Evolutionary conservation across 225 moss, liverwort and hornwort genomes (phyloP).

Genomic region (Pseudisothecium myosuroides): DNA sequence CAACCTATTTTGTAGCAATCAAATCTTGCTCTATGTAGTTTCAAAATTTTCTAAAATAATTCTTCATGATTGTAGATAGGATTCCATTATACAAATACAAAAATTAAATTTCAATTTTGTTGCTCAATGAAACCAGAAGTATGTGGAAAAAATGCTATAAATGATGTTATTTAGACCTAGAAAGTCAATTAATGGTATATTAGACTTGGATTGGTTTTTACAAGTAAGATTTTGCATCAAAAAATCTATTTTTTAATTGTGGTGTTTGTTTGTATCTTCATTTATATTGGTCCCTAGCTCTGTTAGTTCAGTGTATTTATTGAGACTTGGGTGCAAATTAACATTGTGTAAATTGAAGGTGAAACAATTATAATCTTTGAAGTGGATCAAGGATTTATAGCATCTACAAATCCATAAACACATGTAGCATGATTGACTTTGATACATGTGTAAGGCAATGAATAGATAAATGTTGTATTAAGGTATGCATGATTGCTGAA

Average conservation of each 20-base stretch:
- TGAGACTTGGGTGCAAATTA: background rate
- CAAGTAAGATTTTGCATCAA: background rate
- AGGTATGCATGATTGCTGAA: background rate
- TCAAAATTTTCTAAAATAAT: background rate
- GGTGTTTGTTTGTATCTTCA: rapidly evolving
- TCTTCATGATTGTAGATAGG: background rate
- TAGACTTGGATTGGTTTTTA: background rate
- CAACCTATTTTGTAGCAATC: background rate
- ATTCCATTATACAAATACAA: background rate
- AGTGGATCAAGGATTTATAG: rapidly evolving
- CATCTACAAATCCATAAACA: background rate
- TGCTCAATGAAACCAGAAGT: background rate
- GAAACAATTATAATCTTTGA: background rate
- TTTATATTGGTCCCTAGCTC: background rate
- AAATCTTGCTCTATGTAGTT: background rate
- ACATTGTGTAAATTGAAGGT: background rate
- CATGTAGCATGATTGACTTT: background rate
- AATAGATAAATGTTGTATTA: background rate
- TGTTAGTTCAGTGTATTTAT: background rate
- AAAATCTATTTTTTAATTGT: background rate
- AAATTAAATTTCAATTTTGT: background rate
- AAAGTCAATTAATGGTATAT: background rate
- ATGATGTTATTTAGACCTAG: background rate
- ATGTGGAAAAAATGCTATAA: background rate
- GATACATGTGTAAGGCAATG: background rate